phyloP scores from a whole-genome alignment of 2,329 filamentous ascomycete genomes.

The Aspergillus sp. region DNA sequence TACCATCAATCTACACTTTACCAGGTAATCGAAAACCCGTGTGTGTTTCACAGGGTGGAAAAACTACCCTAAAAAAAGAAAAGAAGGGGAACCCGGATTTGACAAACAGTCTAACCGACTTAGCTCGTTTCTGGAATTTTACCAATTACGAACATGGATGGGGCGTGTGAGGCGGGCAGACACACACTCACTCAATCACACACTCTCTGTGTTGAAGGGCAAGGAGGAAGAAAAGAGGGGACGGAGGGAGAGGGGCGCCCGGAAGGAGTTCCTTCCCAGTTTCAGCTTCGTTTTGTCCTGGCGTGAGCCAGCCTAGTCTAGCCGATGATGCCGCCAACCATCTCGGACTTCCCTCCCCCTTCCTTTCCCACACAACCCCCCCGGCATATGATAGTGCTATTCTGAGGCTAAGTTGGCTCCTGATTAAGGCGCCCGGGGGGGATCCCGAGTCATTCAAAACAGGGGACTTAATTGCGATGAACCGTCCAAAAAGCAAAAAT shows the following conservation, averaged over 20 bases:
- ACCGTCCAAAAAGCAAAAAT: slow-evolving; percentile 9
- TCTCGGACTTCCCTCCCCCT: neutral
- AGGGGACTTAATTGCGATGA: neutral
- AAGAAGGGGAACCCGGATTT: neutral
- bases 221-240: neutral
- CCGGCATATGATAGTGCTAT: neutral
- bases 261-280: slow-evolving; percentile 7
- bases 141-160: slow-evolving; percentile 14
- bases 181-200: too few species aligned
- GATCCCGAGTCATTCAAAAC: slow-evolving; percentile 1
- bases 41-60: neutral
- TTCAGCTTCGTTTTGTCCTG: slow-evolving; percentile 21
- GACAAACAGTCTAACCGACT: slow-evolving; percentile 9
- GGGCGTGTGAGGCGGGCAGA: neutral
- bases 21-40: neutral
- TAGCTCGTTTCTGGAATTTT: slow-evolving; percentile 25
- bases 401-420: neutral
- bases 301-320: slow-evolving; percentile 1
- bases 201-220: too few species aligned
- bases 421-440: neutral
- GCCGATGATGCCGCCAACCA: slow-evolving; percentile 1
- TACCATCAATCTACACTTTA: too few species aligned
- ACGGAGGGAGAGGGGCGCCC: neutral
- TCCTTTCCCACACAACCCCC: neutral
- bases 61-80: slow-evolving; percentile 9